These are phyloP conservation scores for Colletotrichum sp. DNA, from an alignment of 2,329 filamentous ascomycete genomes.

Conservation along the genomic window DNA sequence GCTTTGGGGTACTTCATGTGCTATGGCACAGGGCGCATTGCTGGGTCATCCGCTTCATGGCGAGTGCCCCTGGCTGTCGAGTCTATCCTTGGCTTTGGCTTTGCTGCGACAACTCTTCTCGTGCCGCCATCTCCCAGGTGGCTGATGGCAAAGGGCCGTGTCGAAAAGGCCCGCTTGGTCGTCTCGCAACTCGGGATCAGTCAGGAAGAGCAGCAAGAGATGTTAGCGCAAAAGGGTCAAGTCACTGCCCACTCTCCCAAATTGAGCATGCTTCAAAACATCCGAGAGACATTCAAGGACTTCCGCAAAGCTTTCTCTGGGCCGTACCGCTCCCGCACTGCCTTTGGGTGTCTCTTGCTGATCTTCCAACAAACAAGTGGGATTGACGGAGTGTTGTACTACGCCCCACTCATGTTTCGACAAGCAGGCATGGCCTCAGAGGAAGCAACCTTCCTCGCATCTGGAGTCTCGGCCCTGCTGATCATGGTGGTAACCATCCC, in stretches of 20 bases:
- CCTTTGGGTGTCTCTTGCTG: constrained; percentile 63
- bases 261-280: constrained; percentile 27
- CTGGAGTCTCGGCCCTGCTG: constrained; percentile 60
- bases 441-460: constrained; percentile 60
- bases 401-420: constrained; percentile 63
- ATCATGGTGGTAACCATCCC: constrained; percentile 62
- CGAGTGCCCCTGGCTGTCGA: constrained; percentile 53
- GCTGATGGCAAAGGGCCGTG: constrained; percentile 49
- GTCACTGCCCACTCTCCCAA: constrained; percentile 29
- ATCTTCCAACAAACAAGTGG: constrained; percentile 58
- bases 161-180: constrained; percentile 43
- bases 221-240: background rate
- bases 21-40: constrained; percentile 57
- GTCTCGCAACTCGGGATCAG: background rate
- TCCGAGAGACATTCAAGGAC: constrained; percentile 30
- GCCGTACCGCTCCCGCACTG: constrained; percentile 46
- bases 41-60: constrained; percentile 55
- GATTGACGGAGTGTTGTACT: constrained; percentile 67
- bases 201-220: background rate
- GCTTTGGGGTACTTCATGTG: constrained; percentile 64
- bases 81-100: constrained; percentile 36
- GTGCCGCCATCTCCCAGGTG: constrained; percentile 61
- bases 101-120: constrained; percentile 31
- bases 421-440: constrained; percentile 62
- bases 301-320: constrained; percentile 25